Conservation (phyloP, 2,329 filamentous ascomycete species). For the Calonectria ilicicola region DNA sequence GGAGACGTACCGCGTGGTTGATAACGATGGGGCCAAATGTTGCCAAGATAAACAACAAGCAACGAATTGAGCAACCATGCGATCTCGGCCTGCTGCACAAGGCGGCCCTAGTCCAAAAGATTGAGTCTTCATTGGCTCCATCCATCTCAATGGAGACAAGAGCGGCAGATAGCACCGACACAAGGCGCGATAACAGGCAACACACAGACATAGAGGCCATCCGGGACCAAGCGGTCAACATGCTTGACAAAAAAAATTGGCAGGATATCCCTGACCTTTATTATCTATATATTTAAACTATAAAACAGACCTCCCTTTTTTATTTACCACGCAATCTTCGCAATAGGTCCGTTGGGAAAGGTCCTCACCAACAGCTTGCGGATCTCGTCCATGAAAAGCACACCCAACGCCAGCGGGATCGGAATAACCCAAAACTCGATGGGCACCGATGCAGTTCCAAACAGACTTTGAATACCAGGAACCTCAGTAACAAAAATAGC, state of each 20-base stretch:
- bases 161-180: background rate
- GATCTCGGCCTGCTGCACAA: background rate
- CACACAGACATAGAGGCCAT: background rate
- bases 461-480: constrained; percentile 60
- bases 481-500: constrained; percentile 66
- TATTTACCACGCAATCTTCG: constrained; percentile 61
- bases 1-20: constrained; percentile 1
- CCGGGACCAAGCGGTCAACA: background rate
- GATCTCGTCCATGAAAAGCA: constrained; percentile 64
- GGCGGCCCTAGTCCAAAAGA: background rate
- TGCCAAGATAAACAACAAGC: background rate
- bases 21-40: background rate
- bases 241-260: background rate
- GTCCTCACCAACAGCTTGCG: constrained; percentile 61
- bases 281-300: background rate
- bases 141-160: background rate
- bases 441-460: constrained; percentile 61
- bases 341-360: constrained; percentile 58
- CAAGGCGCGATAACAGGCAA: constrained; percentile 10
- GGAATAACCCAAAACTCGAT: constrained; percentile 66
- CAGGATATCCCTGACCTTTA: background rate
- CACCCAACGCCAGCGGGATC: constrained; percentile 60
- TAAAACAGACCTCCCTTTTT: background rate
- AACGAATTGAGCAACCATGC: background rate
- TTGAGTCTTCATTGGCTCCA: background rate